phyloP scores from a whole-genome alignment of 805 yeast species.

The Limtongia smithiae region DNA sequence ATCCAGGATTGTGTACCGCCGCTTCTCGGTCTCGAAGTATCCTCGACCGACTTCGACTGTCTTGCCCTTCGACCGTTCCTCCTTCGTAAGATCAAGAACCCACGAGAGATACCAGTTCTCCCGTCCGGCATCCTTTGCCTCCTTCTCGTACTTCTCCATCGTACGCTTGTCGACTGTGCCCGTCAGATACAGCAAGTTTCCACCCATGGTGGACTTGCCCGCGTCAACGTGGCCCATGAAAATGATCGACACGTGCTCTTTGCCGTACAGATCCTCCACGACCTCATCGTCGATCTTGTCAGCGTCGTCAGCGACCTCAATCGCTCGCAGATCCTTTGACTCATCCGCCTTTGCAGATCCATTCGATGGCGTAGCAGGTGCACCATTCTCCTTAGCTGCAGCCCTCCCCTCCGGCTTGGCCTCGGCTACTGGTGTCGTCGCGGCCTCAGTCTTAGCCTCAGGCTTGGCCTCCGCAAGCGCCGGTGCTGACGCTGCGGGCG shows the following conservation, averaged over 20 bases:
- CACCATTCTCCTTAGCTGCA: constrained; percentile 31
- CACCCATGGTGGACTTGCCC: constrained; percentile 99
- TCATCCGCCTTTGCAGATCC: constrained; percentile 25
- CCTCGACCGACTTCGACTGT: constrained; percentile 99
- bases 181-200: constrained; percentile 85
- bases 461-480: constrained; percentile 9
- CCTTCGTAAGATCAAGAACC: constrained; percentile 99
- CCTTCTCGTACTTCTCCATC: constrained; percentile 95
- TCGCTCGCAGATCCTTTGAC: constrained; percentile 32
- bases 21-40: constrained; percentile 93
- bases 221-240: constrained; percentile 99
- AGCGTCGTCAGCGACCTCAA: constrained; percentile 64
- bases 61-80: constrained; percentile 98
- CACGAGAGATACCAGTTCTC: constrained; percentile 99
- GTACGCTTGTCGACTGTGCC: constrained; percentile 99
- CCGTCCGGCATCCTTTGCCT: constrained; percentile 98
- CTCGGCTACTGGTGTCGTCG: constrained; percentile 24
- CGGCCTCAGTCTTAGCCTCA: constrained; percentile 23
- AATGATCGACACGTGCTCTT: constrained; percentile 93
- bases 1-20: constrained; percentile 96
- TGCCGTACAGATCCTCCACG: constrained; percentile 90
- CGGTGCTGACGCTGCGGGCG: constrained; percentile 1
- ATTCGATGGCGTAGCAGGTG: constrained; percentile 29
- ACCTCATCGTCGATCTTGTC: constrained; percentile 85
- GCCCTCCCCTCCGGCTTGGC: constrained; percentile 29